These are phyloP conservation scores for Xylaria bambusicola DNA, from an alignment of 495 filamentous ascomycete species.

Conservation along the genomic window DNA sequence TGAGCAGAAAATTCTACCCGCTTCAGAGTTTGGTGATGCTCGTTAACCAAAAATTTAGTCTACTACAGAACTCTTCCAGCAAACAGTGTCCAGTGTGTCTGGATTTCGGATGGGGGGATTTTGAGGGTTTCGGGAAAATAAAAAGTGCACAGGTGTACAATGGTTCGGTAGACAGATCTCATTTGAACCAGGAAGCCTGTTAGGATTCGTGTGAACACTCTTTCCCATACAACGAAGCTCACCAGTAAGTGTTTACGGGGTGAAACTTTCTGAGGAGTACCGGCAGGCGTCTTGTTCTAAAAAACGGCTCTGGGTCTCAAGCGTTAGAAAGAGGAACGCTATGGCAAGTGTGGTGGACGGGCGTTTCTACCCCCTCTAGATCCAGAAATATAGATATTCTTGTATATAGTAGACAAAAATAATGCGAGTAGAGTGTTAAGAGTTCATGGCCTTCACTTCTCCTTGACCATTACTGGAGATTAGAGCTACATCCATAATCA, in stretches of 20 bases:
- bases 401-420: slow-evolving; percentile 8
- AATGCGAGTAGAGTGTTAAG: neutral
- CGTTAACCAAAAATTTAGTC: slow-evolving; percentile 3
- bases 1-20: slow-evolving; percentile 64
- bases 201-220: no score
- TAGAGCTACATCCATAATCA: neutral
- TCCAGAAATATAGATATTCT: neutral
- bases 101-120: neutral
- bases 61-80: no score
- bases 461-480: no score
- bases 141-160: neutral
- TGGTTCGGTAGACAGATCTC: neutral
- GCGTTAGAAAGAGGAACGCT: neutral
- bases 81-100: neutral
- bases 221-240: neutral
- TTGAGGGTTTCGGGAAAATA: neutral
- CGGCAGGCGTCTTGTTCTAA: slow-evolving; percentile 8
- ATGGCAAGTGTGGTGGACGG: neutral
- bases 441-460: no score
- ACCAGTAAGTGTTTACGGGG: neutral
- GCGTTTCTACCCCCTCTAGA: neutral
- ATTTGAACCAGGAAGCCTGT: no score
- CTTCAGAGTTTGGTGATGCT: slow-evolving; percentile 31
- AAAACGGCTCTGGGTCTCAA: slow-evolving; percentile 1
- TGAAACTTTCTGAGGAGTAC: neutral